Conservation (phyloP, 163 green algal genomes). For the Chloromonas sp. region DNA sequence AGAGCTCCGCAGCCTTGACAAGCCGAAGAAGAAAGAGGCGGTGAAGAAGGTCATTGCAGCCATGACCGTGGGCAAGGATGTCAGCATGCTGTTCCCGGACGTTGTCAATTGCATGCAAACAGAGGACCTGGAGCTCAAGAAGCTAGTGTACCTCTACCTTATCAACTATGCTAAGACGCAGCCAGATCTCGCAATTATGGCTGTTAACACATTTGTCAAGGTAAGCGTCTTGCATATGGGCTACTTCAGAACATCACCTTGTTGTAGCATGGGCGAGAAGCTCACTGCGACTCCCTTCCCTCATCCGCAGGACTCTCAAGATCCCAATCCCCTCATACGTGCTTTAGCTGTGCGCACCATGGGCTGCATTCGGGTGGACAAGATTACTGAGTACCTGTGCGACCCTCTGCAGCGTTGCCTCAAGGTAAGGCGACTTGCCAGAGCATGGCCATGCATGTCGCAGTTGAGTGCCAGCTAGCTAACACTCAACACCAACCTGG, state of each 20-base stretch:
- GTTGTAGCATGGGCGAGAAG: background rate
- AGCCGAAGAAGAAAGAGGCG: slow-evolving; percentile 88
- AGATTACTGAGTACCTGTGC: slow-evolving; percentile 99
- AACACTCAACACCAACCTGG: background rate
- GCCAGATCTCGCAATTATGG: slow-evolving; percentile 98
- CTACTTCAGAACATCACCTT: background rate
- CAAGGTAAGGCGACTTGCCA: slow-evolving; percentile 57
- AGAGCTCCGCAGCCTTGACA: slow-evolving; percentile 84
- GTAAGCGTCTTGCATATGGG: slow-evolving; percentile 16
- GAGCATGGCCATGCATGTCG: no score
- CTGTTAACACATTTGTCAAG: slow-evolving; percentile 99
- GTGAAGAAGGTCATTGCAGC: slow-evolving; percentile 99
- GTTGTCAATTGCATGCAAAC: slow-evolving; percentile 99
- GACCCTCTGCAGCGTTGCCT: slow-evolving; percentile 91
- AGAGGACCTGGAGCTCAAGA: slow-evolving; percentile 98
- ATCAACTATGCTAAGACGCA: slow-evolving; percentile 99
- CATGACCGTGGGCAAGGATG: slow-evolving; percentile 99
- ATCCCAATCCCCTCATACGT: slow-evolving; percentile 95
- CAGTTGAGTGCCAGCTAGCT: no score
- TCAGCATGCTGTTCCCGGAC: slow-evolving; percentile 95
- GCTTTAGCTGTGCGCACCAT: slow-evolving; percentile 97
- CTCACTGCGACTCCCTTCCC: background rate
- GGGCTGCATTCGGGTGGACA: slow-evolving; percentile 98
- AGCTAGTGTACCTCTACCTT: slow-evolving; percentile 99
- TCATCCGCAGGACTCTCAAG: slow-evolving; percentile 85